Evolutionary conservation across 2,329 filamentous ascomycete genomes (phyloP), one percentile per base, ranked within the genome.

Genomic region (Epichloe gansuensis): DNA sequence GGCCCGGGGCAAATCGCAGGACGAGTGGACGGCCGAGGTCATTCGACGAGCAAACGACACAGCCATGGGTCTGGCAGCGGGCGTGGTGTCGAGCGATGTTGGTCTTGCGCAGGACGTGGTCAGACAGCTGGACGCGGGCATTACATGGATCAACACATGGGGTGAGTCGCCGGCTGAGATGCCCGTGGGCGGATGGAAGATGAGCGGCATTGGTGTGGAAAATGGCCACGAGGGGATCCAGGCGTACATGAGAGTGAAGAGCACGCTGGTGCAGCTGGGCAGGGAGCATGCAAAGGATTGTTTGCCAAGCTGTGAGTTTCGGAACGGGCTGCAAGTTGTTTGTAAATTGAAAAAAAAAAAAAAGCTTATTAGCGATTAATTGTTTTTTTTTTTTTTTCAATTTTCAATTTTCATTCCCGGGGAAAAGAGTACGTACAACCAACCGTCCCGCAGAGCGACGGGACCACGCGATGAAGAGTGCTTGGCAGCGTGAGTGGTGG

Each of bases 111-210:
- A 95, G 62, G 73, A 78, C 44, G 78, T 91, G 1, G 75, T 91
- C 43, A 76, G 78, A 25, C 76, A 80, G 62, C 72, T 95, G 5
- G 78, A 94, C 63, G 88, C 88, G 0, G 89, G 89, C 37, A 95
- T 95, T 62, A 94, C 88, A 1, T 95, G 89, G 89, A 77, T 95
- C 50, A 95, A 95, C 67, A 90, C 87, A 0, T 95, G 90, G 90
- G 89, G 90, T n/a, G 89, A 95, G 72, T 85, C 80, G 48, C 89
- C 89, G 0, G 88, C 90, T 0, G 89, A 95, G 73, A 95, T 95
- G 90, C 85, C 86, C 2, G 89, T 95, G 0, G 89, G 89, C 9
- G 89, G 89, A 0, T 95, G 89, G 90, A 95, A 95, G 74, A 78
- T 86, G 76, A 94, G 88, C 64, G 90, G 90, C 37, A 71, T 95